These are phyloP conservation scores for Penicillium sp. DNA, from an alignment of 2,329 filamentous ascomycete genomes.

Conservation along the genomic window DNA sequence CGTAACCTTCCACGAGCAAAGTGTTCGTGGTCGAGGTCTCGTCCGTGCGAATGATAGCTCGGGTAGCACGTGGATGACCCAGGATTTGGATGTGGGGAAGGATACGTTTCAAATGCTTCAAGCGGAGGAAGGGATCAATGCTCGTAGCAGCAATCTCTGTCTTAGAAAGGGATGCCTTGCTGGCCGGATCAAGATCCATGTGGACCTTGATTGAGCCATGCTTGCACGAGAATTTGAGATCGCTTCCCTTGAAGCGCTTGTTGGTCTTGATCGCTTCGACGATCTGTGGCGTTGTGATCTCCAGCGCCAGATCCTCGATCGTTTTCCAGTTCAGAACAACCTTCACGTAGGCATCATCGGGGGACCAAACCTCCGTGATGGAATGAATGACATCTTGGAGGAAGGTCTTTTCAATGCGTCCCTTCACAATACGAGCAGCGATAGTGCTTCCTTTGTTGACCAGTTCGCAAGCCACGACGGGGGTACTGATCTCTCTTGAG, in stretches of 20 bases:
- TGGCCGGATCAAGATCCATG: constrained; percentile 51
- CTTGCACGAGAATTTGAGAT: constrained; percentile 58
- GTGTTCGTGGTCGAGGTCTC: constrained; percentile 68
- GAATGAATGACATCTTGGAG: constrained; percentile 76
- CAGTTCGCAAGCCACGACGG: constrained; percentile 84
- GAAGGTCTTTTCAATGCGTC: constrained; percentile 91
- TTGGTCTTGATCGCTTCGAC: constrained; percentile 71
- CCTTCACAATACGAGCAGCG: constrained; percentile 87
- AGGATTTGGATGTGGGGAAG: constrained; percentile 83
- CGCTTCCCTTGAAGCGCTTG: constrained; percentile 68
- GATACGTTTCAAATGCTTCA: constrained; percentile 79
- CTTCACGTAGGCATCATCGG: constrained; percentile 69
- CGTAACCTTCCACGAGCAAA: constrained; percentile 88
- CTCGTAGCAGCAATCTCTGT: constrained; percentile 45
- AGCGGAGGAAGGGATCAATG: constrained; percentile 52
- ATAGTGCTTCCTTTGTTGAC: constrained; percentile 71
- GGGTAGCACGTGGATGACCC: constrained; percentile 79
- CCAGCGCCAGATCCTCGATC: constrained; percentile 76
- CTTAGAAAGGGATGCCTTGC: constrained; percentile 37
- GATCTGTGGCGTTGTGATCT: constrained; percentile 72
- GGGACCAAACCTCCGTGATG: constrained; percentile 86
- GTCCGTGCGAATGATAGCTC: constrained; percentile 84
- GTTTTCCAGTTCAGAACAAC: constrained; percentile 78
- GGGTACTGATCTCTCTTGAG: constrained; percentile 88
- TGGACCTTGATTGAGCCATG: constrained; percentile 66